Evolutionary conservation across 2,329 filamentous ascomycete species (phyloP), one percentile per base, ranked within the genome.

Genomic region (Pseudogymnoascus sp.): DNA sequence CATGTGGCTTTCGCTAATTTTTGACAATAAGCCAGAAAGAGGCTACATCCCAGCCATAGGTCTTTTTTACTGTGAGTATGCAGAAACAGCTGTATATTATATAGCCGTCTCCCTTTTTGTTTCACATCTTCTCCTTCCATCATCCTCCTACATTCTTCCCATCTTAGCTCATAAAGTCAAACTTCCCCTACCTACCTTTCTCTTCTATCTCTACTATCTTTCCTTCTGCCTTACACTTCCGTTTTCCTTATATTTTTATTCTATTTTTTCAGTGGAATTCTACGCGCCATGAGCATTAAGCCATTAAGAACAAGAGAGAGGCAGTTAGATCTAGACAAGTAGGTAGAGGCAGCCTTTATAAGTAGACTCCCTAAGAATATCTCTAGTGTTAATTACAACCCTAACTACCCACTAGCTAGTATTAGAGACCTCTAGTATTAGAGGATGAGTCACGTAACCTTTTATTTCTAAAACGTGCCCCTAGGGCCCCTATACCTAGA

Each of bases 1-100:
- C 60, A 67, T 67, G 11, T 15, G 67, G 63, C 64, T 31, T 66
- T 66, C 59, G 60, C 66, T 50, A 68, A 65, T 62, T 67, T 68
- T 68, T 67, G 65, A 64, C 63, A 33, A 66, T 64, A 62, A 59
- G 65, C 60, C 65, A 53, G 37, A 67, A 67, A 64, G 56, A 33
- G 62, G 56, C 62, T 53, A 61, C 56, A 65, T 62, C 65, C 59
- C 17, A 67, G 62, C 60, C 33, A 64, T 46, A 38, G 62, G 53
- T 67, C 62, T 33, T 26, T n/a, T 62, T 64, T 60, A 64, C 62
- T 65, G 33, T 42, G 59, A 23, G 63, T 62, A 62, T 29, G 37
- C 40, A 38, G 19, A 60, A 63, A 19, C 62, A 62, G 23, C 26
- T 65, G 64, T 35, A 64, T 60, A 61, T 61, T 64, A 64, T 53